A percentile compares a stretch with the other conserved stretches of the same genome.
Evolutionary conservation across 345 rosid genomes (phyloP).

Genomic region (Ceriops decandra): DNA sequence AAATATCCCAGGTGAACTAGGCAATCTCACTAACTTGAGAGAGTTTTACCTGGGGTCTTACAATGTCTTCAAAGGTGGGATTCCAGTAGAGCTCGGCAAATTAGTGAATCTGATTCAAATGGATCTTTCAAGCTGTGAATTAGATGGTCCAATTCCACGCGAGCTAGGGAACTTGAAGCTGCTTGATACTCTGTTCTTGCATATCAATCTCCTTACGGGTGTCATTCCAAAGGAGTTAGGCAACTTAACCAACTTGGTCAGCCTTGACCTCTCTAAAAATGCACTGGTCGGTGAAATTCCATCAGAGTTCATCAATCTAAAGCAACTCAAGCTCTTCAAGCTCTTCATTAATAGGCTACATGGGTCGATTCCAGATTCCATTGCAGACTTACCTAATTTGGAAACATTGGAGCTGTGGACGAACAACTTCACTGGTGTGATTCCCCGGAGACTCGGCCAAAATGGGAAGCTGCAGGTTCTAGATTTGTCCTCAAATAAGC

Average conservation of each 20-base stretch:
- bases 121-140: constrained; percentile 72
- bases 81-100: constrained; percentile 63
- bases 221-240: constrained; percentile 64
- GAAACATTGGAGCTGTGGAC: constrained; percentile 67
- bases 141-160: constrained; percentile 65
- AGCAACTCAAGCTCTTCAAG: constrained; percentile 56
- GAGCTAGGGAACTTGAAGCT: constrained; percentile 62
- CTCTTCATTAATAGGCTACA: constrained; percentile 75
- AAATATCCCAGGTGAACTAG: constrained; percentile 60
- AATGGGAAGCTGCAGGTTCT: constrained; percentile 60
- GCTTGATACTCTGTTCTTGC: constrained; percentile 65
- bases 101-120: constrained; percentile 57
- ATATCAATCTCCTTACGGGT: constrained; percentile 63
- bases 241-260: constrained; percentile 59
- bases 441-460: constrained; percentile 67
- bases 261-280: constrained; percentile 78
- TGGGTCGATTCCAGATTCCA: constrained; percentile 70
- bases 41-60: constrained; percentile 69
- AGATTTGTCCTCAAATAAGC: constrained; percentile 85
- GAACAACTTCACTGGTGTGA: constrained; percentile 83
- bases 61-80: constrained; percentile 67
- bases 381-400: constrained; percentile 54
- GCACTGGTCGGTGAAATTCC: constrained; percentile 74
- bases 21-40: constrained; percentile 58
- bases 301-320: constrained; percentile 54